These are phyloP conservation scores for Backusella sp. DNA, from an alignment of 192 early-diverging fungal species.

Conservation along the genomic window DNA sequence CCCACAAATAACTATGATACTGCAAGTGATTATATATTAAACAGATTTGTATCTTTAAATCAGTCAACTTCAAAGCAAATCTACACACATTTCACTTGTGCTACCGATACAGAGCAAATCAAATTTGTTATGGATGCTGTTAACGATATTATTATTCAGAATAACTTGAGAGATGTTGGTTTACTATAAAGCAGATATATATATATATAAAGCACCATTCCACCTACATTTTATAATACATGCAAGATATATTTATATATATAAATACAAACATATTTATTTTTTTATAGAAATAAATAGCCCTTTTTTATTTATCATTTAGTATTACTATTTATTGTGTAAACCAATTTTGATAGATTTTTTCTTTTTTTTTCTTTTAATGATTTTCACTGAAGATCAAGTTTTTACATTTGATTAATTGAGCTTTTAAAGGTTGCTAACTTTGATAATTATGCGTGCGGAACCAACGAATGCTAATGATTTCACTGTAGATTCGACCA, in stretches of 20 bases:
- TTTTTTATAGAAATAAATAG: neutral
- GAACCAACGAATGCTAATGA: too few species aligned
- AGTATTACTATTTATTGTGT: too few species aligned
- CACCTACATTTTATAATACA: neutral
- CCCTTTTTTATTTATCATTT: too few species aligned
- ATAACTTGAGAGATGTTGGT: constrained; percentile 77
- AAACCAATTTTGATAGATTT: too few species aligned
- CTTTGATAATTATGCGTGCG: too few species aligned
- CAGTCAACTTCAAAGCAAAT: constrained; percentile 79
- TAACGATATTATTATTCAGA: constrained; percentile 89
- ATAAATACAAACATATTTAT: neutral
- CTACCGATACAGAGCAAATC: constrained; percentile 84
- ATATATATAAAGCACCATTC: too few species aligned
- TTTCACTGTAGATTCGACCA: too few species aligned
- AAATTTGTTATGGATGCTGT: constrained; percentile 91
- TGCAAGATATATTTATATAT: neutral
- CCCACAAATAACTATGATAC: constrained; percentile 59
- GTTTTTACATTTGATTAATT: too few species aligned
- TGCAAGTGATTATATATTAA: constrained; percentile 75
- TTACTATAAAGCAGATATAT: constrained; percentile 52
- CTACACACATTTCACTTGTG: constrained; percentile 87
- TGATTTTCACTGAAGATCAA: too few species aligned
- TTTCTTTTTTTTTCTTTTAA: too few species aligned
- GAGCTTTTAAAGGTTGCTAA: too few species aligned
- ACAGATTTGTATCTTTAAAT: constrained; percentile 80